phyloP scores from a whole-genome alignment of 371 early-diverging fungal genomes.

The Dinochytrium kinnereticum region DNA sequence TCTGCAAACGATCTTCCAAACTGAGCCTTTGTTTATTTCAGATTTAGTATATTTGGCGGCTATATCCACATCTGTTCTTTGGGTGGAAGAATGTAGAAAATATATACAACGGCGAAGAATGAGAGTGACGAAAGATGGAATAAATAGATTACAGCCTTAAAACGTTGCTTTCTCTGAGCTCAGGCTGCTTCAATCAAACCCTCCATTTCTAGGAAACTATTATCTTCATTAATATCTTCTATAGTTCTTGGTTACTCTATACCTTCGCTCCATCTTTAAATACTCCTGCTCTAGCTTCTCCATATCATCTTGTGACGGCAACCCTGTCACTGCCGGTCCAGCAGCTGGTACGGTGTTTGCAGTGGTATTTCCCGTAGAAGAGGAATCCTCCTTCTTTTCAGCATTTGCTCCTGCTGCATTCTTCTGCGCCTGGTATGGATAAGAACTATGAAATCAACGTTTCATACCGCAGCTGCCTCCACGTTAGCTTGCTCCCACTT shows the following conservation, averaged over 20 bases:
- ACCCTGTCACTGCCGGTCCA: neutral
- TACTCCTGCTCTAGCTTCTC: slow-evolving; percentile 48
- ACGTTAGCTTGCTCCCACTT: slow-evolving; percentile 42
- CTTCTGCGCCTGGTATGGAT: slow-evolving; percentile 16
- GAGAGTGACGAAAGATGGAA: neutral
- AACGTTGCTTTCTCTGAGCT: neutral
- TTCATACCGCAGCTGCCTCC: slow-evolving; percentile 39
- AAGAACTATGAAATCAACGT: neutral
- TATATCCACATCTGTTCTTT: slow-evolving; percentile 74
- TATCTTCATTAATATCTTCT: neutral
- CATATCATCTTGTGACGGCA: slow-evolving; percentile 37
- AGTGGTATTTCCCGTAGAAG: slow-evolving; percentile 18
- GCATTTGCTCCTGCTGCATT: slow-evolving; percentile 21
- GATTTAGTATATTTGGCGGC: slow-evolving; percentile 72
- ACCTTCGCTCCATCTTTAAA: slow-evolving; percentile 44
- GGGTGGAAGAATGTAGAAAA: slow-evolving; percentile 82
- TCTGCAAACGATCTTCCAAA: slow-evolving; percentile 92
- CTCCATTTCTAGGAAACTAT: slow-evolving; percentile 43
- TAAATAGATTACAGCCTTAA: neutral
- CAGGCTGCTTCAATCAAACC: slow-evolving; percentile 32
- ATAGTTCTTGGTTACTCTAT: slow-evolving; percentile 4
- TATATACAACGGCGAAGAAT: slow-evolving; percentile 12
- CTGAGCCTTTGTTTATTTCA: slow-evolving; percentile 73
- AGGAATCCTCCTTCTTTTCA: slow-evolving; percentile 14
- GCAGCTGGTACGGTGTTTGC: slow-evolving; percentile 7